Base-by-base conservation (phyloP, 2,329 filamentous ascomycete genomes). In the Fusarium sp. region DNA sequence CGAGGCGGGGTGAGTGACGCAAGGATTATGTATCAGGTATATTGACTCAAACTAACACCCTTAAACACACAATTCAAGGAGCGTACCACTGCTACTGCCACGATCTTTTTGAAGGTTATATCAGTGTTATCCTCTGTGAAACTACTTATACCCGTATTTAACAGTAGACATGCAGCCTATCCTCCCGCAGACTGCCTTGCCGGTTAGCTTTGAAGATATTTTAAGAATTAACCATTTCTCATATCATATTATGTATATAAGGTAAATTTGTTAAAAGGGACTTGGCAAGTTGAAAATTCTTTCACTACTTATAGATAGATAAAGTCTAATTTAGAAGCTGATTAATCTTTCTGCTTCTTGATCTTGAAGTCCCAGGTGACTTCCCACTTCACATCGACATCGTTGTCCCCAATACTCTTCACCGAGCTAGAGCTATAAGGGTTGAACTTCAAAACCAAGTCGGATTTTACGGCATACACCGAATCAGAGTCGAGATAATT, bases 361-460 rank as follows among this genome's bases (percentile, higher is more conserved):
- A 56, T 44, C 12, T 10, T 44, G 22, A 56, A 56, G 4, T 56
- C 52, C 52, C 52, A 56, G 22, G 12, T 56, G 2, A 56, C 38
- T 8, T 56, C 52, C 52, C 52, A 56, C 38, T 44, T 56, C 22
- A 56, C 52, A 30, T 32, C 26, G 2, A 20, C 22, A 4, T n/a
- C 22, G 0, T 20, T 24, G 2, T 12, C 52, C 0, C 22, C 15
- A 11, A 2, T 20, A 0, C 12, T 14, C 17, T 44, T n/a, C 9
- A 7, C 0, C 2, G 22, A 18, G 4, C 2, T 8, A 5, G 12
- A 30, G 0, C 1, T 10, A 7, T 20, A 44, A 7, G 26, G 22
- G 0, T 15, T 44, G 26, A 56, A 56, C 12, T 20, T 11, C 0
- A 44, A 14, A 5, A 56, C 26, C 3, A 56, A 1, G 20, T 44